These are phyloP conservation scores for Aspergillus versicolor DNA, from an alignment of 2,329 filamentous ascomycete genomes.

Conservation along the genomic window DNA sequence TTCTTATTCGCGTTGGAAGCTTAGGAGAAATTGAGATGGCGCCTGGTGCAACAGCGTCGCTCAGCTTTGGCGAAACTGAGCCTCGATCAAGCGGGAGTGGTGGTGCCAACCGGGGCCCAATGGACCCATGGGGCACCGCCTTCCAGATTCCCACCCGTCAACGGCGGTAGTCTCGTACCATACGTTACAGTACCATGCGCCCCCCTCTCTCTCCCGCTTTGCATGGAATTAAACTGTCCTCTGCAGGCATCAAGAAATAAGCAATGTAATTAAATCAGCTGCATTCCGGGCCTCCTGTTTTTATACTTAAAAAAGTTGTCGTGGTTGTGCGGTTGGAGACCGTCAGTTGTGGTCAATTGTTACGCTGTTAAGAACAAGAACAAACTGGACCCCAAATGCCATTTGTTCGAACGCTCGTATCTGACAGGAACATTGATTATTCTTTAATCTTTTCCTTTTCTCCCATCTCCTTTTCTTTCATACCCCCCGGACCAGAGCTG, in stretches of 20 bases:
- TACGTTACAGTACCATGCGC: slow-evolving; percentile 2
- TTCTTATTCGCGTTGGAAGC: neutral
- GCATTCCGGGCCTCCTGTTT: neutral
- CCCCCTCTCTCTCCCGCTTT: neutral
- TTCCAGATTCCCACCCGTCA: neutral
- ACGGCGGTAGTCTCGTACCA: neutral
- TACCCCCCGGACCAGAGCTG: neutral
- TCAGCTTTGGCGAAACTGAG: neutral
- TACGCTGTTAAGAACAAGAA: neutral
- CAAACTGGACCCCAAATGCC: neutral
- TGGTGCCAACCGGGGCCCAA: no score
- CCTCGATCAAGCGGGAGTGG: neutral
- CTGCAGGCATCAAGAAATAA: neutral
- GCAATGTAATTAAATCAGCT: neutral
- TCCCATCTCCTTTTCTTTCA: slow-evolving; percentile 12
- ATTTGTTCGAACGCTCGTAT: slow-evolving; percentile 1
- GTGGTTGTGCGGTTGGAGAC: neutral
- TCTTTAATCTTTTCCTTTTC: neutral
- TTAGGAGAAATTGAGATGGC: neutral
- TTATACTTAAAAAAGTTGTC: neutral
- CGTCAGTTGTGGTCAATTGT: neutral
- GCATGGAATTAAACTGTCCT: neutral
- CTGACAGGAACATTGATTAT: neutral
- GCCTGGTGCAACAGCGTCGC: neutral
- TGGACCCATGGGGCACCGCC: slow-evolving; percentile 7